Evolutionary conservation across 2,329 filamentous ascomycete genomes (phyloP), one percentile per base, ranked within the genome.

Genomic region (Teratosphaeria viscida): DNA sequence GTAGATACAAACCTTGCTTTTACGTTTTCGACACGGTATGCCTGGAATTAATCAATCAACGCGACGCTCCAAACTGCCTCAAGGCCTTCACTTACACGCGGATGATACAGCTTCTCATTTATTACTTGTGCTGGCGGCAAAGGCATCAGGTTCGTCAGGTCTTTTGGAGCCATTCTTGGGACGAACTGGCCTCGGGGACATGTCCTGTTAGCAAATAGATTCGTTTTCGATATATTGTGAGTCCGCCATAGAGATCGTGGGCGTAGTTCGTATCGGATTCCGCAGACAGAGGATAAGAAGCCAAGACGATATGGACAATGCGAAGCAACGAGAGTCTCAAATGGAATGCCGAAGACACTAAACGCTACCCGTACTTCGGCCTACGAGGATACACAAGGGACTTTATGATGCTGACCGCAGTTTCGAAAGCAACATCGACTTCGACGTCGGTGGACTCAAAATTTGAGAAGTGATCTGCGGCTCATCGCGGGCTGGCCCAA

Each of bases 11-110:
- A 77, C 78, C 71, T 79, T 80, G 60, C 75, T 78, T 65, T 80
- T 80, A 60, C 78, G 75, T 65, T 77, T 79, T 49, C 78, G 72
- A 66, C 78, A 80, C n/a, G 77, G 76, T 49, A 78, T 76, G 64
- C 78, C 27, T 54, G 23, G 23, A 7, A 49, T 19, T 1, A 10
- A 19, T 19, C 16, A 5, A 43, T 49, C 43, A 49, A n/a, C 43
- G 8, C 7, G 8, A n/a, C 8, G 19, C n/a, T 19, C 5, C 16
- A 47, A 16, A 19, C 14, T n/a, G 43, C 19, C 14, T n/a, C n/a
- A 19, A 12, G 19, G 19, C 14, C 14, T n/a, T 7, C 7, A 47
- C 43, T n/a, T 47, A 47, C 43, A 80, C 32, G 78, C 77, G 54
- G 71, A 74, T 3, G 73, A 74, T 1, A 74, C 72, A 32, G 71